Evolutionary conservation across 352 stramenopile species (phyloP).

Genomic region (Globisporangium yorkense): DNA sequence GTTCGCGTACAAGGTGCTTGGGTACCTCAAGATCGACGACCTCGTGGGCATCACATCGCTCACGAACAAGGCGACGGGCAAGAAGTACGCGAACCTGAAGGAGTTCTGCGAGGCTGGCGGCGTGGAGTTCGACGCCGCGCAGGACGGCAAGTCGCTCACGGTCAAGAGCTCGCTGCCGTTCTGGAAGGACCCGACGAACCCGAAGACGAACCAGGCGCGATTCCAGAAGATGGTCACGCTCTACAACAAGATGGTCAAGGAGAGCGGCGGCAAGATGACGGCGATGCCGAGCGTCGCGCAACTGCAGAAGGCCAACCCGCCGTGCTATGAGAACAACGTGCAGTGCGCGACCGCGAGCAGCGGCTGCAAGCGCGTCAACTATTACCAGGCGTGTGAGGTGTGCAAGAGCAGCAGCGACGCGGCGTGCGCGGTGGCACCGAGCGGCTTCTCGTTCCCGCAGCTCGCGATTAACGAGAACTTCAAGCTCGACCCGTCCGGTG

Average conservation of each 20-base stretch:
- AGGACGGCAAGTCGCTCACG: constrained; percentile 23
- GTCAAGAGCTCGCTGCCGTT: constrained; percentile 45
- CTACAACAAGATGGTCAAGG: constrained; percentile 42
- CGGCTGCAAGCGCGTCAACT: constrained; percentile 53
- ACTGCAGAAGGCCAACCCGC: constrained; percentile 44
- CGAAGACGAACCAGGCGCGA: constrained; percentile 38
- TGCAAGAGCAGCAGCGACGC: constrained; percentile 23
- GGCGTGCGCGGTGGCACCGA: constrained; percentile 30
- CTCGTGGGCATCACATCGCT: constrained; percentile 55
- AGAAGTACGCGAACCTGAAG: constrained; percentile 25
- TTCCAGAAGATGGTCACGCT: constrained; percentile 42
- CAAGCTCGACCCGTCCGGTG: constrained; percentile 10
- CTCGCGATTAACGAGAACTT: constrained; percentile 25
- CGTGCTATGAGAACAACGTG: constrained; percentile 64
- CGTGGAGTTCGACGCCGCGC: constrained; percentile 42
- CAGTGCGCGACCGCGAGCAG: constrained; percentile 31
- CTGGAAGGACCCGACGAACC: constrained; percentile 45
- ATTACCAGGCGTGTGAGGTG: constrained; percentile 55
- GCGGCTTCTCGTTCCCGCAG: constrained; percentile 38
- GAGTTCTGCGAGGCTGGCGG: constrained; percentile 44
- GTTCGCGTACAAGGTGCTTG: constrained; percentile 52
- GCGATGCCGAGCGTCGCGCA: constrained; percentile 33
- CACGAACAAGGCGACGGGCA: constrained; percentile 13
- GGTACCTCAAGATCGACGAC: constrained; percentile 51
- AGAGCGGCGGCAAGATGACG: constrained; percentile 33